Base-by-base conservation (phyloP, 2,329 filamentous ascomycete genomes). In the Trichoderma koningii region DNA sequence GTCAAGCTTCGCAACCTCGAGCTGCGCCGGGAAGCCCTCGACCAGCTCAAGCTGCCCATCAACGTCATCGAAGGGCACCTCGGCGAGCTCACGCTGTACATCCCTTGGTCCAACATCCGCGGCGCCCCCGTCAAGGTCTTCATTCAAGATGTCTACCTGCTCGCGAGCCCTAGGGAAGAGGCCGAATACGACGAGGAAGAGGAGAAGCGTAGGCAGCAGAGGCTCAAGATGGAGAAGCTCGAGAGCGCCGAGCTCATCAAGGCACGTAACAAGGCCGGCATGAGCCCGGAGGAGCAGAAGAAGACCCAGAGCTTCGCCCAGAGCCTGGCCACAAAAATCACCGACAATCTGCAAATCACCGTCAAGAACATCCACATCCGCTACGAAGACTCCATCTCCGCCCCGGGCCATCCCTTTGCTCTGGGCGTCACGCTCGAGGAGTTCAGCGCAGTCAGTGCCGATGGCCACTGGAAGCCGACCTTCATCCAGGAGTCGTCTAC, bases 281-380 rank as follows among this genome's bases (percentile, higher is more conserved):
- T 98, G 83, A 96, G 91, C 73, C 88, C 89, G 69, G 95, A 99
- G 76, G 95, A 99, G 75, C 92, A 98, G 77, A 90, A 97, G 77
- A 96, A 96, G 80, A 97, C 91, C 76, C 94, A 99, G 81, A 97
- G 92, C 77, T 99, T 99, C 74, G 97, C 93, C 4, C 89, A 96
- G 71, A 98, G 93, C 75, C 79, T 99, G 70, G 89, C 94, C 55
- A 97, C 94, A 44, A 97, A 97, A 71, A 96, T 99, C 73, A 92
- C 98, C 74, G 95, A 99, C 82, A 99, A 99, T 73, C 83, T 99
- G 47, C 95, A 99, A 77, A 92, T 99, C 71, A 95, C 91, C 26
- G 89, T 99, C 77, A 98, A 97, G 82, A 99, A 98, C 75, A 97
- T 99, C 66, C 95, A 99, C 76, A 87, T 99, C 69, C 91, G 95